Conservation (phyloP, 768 basidiomycete species). For the Tricholomella constricta region DNA sequence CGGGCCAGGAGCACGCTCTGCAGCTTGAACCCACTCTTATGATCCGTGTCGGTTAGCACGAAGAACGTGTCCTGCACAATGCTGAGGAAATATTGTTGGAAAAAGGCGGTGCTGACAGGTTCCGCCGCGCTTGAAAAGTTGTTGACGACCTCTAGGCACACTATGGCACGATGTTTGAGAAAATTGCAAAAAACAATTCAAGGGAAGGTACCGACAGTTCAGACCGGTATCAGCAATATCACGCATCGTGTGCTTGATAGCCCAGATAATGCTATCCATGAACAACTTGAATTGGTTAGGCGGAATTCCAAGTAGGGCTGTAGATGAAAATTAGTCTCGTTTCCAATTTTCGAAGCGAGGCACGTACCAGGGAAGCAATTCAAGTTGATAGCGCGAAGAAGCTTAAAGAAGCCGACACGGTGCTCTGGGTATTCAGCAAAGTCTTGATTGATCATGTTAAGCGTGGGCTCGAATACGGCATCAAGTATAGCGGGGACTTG, state of each 20-base stretch:
- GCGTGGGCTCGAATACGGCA: constrained; percentile 94
- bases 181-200: background rate
- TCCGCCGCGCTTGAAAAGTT: constrained; percentile 85
- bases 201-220: constrained; percentile 52
- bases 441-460: constrained; percentile 99
- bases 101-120: constrained; percentile 86
- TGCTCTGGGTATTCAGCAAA: constrained; percentile 99
- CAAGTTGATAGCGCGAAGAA: constrained; percentile 88
- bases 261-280: constrained; percentile 99
- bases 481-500: constrained; percentile 96
- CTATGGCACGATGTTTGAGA: constrained; percentile 38
- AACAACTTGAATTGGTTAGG: constrained; percentile 94
- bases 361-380: constrained; percentile 90
- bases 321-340: constrained; percentile 7
- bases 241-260: constrained; percentile 99
- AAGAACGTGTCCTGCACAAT: constrained; percentile 96
- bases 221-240: constrained; percentile 94
- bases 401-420: constrained; percentile 94
- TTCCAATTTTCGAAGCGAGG: background rate
- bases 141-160: constrained; percentile 92
- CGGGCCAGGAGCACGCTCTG: constrained; percentile 91
- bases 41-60: constrained; percentile 95
- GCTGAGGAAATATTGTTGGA: constrained; percentile 93
- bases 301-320: constrained; percentile 85
- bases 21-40: constrained; percentile 98